Conservation (phyloP, 495 filamentous ascomycete species). For the Apodospora peruviana region DNA sequence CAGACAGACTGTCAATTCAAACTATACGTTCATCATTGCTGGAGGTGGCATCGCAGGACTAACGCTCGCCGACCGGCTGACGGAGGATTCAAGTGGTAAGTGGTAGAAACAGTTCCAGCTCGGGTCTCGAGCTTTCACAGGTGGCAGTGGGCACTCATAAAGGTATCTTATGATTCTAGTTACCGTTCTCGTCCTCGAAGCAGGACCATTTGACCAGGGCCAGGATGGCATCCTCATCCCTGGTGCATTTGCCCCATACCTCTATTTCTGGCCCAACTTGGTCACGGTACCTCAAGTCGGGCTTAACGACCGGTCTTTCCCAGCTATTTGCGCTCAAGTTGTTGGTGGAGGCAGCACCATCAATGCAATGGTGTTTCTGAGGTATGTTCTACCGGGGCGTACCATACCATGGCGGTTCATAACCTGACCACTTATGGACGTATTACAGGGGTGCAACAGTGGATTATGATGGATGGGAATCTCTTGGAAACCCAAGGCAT, state of each 20-base stretch:
- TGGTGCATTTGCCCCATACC: slow-evolving; percentile 18
- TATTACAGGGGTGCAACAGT: slow-evolving; percentile 31
- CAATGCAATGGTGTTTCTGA: slow-evolving; percentile 39
- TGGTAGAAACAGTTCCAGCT: slow-evolving; percentile 24
- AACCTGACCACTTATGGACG: no score
- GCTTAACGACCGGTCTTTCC: slow-evolving; percentile 19
- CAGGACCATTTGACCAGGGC: slow-evolving; percentile 28
- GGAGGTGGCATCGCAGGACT: slow-evolving; percentile 45
- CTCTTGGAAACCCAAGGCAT: slow-evolving; percentile 57
- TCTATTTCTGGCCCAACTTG: slow-evolving; percentile 23
- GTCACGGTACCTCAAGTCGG: slow-evolving; percentile 16
- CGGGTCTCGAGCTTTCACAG: slow-evolving; percentile 9
- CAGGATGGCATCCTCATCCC: slow-evolving; percentile 23
- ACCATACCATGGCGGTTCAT: background rate
- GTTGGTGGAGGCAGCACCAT: slow-evolving; percentile 39
- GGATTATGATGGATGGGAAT: slow-evolving; percentile 56
- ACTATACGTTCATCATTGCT: slow-evolving; percentile 46
- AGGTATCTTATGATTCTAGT: no score
- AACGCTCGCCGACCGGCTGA: slow-evolving; percentile 42
- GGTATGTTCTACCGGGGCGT: slow-evolving; percentile 7
- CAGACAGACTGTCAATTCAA: slow-evolving; percentile 4
- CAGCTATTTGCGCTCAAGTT: slow-evolving; percentile 22
- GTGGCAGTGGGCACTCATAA: no score
- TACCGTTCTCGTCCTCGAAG: slow-evolving; percentile 39
- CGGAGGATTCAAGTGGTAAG: slow-evolving; percentile 38